phyloP scores from a whole-genome alignment of 2,329 filamentous ascomycete species.

The Diplodia intermedia region DNA sequence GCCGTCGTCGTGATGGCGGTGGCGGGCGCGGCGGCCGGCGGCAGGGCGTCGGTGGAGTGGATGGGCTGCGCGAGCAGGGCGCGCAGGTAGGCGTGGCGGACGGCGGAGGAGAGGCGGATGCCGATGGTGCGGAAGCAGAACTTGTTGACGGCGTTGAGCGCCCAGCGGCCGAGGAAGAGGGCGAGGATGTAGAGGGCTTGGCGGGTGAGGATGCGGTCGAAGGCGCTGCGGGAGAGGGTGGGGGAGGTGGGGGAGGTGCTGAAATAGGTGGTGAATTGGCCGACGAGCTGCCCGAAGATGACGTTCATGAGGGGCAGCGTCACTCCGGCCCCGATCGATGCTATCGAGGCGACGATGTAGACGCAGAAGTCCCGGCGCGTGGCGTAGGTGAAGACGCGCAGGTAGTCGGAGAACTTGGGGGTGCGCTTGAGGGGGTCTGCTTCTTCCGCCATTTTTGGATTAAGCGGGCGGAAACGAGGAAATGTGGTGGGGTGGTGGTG shows the following conservation, averaged over 20 bases:
- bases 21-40: conserved; percentile 56
- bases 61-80: conserved; percentile 60
- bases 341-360: conserved; percentile 6
- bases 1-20: conserved; percentile 61
- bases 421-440: not conserved
- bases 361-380: conserved; percentile 16
- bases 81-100: conserved; percentile 59
- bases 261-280: conserved; percentile 12
- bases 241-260: not conserved
- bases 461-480: too few species aligned
- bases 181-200: conserved; percentile 43
- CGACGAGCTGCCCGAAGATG: conserved; percentile 18
- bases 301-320: conserved; percentile 20
- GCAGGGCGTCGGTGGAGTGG: conserved; percentile 57
- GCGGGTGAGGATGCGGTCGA: conserved; percentile 1
- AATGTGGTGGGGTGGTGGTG: too few species aligned
- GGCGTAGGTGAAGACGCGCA: conserved; percentile 15
- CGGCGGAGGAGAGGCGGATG: conserved; percentile 57
- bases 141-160: conserved; percentile 41
- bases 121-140: conserved; percentile 59
- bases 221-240: not conserved
- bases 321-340: conserved; percentile 1
- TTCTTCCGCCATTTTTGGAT: not conserved
- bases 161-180: conserved; percentile 48
- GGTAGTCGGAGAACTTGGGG: conserved; percentile 1